Percentiles rank a stretch among this genome's conserved stretches.
Conservation (phyloP, 2,329 filamentous ascomycete genomes). For the Phyllosticta paracitricarpa region DNA sequence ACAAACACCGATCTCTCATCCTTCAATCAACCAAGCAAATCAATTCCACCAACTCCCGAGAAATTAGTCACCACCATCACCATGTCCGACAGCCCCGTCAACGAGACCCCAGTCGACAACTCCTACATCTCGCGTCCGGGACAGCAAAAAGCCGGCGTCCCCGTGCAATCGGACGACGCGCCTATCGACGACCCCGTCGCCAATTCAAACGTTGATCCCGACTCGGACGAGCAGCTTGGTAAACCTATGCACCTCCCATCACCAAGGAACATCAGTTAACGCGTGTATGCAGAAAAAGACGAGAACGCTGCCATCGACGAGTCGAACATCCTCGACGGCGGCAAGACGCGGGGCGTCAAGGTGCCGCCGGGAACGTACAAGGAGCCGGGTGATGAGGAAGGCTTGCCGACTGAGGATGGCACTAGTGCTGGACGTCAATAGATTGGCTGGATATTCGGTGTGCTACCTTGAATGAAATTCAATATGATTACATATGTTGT, state of each 20-base stretch:
- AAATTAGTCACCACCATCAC: not conserved
- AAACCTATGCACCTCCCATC: slow-evolving; percentile 10
- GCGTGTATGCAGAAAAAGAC: slow-evolving; percentile 29
- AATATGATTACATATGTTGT: too few relatives aligned
- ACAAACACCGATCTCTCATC: not conserved
- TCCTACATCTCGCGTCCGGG: slow-evolving; percentile 39
- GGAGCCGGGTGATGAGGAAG: slow-evolving; percentile 45
- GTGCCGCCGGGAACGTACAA: slow-evolving; percentile 36
- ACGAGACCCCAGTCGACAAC: slow-evolving; percentile 29
- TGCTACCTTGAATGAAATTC: too few relatives aligned
- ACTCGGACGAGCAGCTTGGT: slow-evolving; percentile 40
- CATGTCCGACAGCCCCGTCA: slow-evolving; percentile 20
- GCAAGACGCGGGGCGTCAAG: slow-evolving; percentile 37
- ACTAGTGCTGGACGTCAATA: slow-evolving; percentile 18
- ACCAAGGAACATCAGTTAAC: not conserved
- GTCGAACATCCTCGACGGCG: slow-evolving; percentile 32
- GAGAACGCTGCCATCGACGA: slow-evolving; percentile 41
- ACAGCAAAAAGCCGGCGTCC: slow-evolving; percentile 30
- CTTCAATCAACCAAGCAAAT: not conserved
- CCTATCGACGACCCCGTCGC: slow-evolving; percentile 37
- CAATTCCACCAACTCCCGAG: not conserved
- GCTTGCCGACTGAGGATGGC: slow-evolving; percentile 28
- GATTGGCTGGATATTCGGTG: too few relatives aligned
- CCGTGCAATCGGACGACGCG: slow-evolving; percentile 38
- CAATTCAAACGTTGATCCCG: slow-evolving; percentile 26